Conservation (phyloP, 2,329 filamentous ascomycete species). For the Ceratocystis ficicola region DNA sequence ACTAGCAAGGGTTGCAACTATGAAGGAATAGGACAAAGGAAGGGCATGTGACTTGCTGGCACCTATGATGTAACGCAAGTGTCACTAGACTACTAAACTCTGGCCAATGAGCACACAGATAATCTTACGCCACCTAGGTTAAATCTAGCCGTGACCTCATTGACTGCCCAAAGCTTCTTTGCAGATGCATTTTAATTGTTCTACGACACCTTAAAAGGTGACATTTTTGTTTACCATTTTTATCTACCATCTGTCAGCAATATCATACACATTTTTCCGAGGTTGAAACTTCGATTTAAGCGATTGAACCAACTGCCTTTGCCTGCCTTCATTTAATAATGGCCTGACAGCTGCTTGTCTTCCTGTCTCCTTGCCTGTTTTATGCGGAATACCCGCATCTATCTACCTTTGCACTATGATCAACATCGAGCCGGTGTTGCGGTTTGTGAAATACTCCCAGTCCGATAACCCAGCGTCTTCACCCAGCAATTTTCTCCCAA, state of each 20-base stretch:
- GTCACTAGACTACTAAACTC: background rate
- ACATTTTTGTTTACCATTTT: too few species aligned
- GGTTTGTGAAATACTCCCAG: background rate
- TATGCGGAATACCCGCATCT: background rate
- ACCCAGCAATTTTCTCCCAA: background rate
- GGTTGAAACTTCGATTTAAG: background rate
- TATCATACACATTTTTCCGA: background rate
- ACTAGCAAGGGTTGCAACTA: too few species aligned
- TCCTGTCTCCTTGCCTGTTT: background rate
- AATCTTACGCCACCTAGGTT: background rate
- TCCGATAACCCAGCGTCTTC: background rate
- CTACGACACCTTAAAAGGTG: too few species aligned
- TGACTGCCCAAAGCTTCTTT: too few species aligned
- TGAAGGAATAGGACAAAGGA: too few species aligned
- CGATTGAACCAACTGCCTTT: background rate
- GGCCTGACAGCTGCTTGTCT: background rate
- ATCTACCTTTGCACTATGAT: constrained; percentile 2
- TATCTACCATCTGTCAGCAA: background rate
- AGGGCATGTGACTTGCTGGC: too few species aligned
- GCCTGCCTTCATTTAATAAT: background rate
- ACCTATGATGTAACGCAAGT: too few species aligned
- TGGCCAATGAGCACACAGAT: background rate
- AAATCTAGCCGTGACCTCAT: too few species aligned
- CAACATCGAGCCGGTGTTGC: background rate
- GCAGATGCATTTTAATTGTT: too few species aligned